These are phyloP conservation scores for Leishmania tropica DNA, from an alignment of 208 protist genomes.

Conservation along the genomic window DNA sequence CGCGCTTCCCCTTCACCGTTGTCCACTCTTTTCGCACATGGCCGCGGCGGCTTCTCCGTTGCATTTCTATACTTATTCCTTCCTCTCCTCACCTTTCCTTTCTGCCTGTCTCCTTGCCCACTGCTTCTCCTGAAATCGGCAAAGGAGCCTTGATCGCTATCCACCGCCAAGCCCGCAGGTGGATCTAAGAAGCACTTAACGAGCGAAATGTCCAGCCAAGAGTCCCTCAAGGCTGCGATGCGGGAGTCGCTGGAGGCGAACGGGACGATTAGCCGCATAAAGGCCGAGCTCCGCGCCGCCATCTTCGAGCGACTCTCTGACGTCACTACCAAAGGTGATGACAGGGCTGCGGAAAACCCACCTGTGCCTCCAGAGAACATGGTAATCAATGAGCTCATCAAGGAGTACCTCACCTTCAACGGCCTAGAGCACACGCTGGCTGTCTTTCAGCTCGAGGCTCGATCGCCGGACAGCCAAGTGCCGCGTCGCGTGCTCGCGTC, in stretches of 20 bases:
- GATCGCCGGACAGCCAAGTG: constrained; percentile 48
- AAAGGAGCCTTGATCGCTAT: background rate
- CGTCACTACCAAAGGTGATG: constrained; percentile 26
- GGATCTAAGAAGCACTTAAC: background rate
- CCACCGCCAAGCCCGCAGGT: background rate
- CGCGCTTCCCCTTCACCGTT: background rate
- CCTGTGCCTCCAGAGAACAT: constrained; percentile 90
- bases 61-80: background rate
- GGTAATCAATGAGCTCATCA: constrained; percentile 94
- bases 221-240: constrained; percentile 86
- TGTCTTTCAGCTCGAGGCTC: constrained; percentile 84
- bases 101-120: background rate
- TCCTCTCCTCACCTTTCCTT: background rate
- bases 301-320: constrained; percentile 86
- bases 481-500: constrained; percentile 72
- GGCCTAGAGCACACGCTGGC: constrained; percentile 89
- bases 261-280: constrained; percentile 86
- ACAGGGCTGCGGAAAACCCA: constrained; percentile 29
- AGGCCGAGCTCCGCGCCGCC: constrained; percentile 88
- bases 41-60: background rate
- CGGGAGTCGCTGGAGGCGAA: constrained; percentile 82
- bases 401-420: constrained; percentile 93
- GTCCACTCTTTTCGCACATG: background rate
- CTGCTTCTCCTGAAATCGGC: no score
- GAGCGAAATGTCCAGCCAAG: constrained; percentile 56